Base-by-base conservation (phyloP, 306 rosid genomes). In the Corylus heterophylla region DNA sequence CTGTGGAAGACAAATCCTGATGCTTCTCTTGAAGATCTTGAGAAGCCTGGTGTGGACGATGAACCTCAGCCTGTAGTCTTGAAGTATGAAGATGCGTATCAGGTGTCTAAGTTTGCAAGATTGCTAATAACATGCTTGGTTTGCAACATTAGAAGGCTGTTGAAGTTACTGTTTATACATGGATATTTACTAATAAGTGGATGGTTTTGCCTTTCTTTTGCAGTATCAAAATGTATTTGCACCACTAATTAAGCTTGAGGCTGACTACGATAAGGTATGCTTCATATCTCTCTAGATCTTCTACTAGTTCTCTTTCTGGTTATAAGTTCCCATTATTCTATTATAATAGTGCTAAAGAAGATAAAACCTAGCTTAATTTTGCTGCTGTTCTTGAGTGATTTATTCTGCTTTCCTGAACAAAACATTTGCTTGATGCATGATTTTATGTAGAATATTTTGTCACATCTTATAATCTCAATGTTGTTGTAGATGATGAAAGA, bases 201-300 rank as follows among this genome's bases (percentile, higher is more conserved):
- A 17, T 81, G 80, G 12, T 48, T 76, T 80, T 81, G 18, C 52
- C 39, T 84, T 74, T 58, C 42, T 68, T 69, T 73, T 78, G 78
- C 92, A 96, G 99, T 91, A 96, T 90, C 99, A 96, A 93, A 96
- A 96, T 87, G 99, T 96, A 73, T 96, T 96, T 89, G 99, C 98
- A 10, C 99, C 99, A 29, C 99, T 96, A 82, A 96, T 96, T 59
- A 96, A 93, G 94, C 99, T 96, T 73, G 99, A 96, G 89, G 99
- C 99, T 58, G 99, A 96, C 87, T 96, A 96, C 83, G 98, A 96
- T 79, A 96, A 96, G 86, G 99, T 96, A 93, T 48, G 77, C 16
- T 69, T 20, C 42, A 20, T 20, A 56, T 61, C 44, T 44, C 50
- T 51, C 72, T 44, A 7, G 76, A 4, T 49, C 12, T 22, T 18